Base-by-base conservation (phyloP, 228 moss, liverwort and hornwort species). In the Sphagnum fallax region DNA sequence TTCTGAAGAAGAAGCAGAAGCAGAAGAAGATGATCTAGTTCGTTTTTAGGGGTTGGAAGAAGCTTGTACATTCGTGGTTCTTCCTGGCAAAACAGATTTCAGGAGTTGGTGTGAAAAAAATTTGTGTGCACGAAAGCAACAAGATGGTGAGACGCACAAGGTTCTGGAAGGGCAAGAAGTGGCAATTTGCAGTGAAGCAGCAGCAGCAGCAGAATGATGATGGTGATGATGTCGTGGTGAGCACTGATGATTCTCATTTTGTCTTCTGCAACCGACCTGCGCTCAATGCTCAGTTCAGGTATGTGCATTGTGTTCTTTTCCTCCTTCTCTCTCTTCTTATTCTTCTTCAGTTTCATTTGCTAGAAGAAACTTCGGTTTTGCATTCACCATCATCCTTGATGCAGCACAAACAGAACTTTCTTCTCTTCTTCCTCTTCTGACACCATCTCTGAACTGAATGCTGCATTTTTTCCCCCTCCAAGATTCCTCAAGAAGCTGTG, bases 241-340 rank as follows among this genome's bases (percentile, higher is more conserved):
- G 60, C 51, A 67, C 63, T 70, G 78, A 74, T 63, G 71, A 78
- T 67, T 12, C 61, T 48, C 65, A 78, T 60, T 67, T 71, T 63
- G 71, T 78, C 14, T 52, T 71, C 14, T 78, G 78, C 70, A 71
- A 71, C 61, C 71, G 68, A 14, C 70, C 78, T 63, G 71, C 66
- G 64, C 71, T 78, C 67, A 74, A 74, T 60, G 60, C 67, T 60
- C 74, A 64, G 8, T 74, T 74, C 60, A 63, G 67, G 78, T 78
- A 62, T 62, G 62, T 8, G 47, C 8, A 15, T 8, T 62, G 16
- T 5, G 11, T 13, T 14, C 62, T 14, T 62, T 16, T 62, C 9
- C 4, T 14, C 15, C 5, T 32, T 62, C 62, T 14, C 62, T 16
- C 6, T 6, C 9, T 62, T 62, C 32, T 16, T 8, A 5, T 62